A percentile compares a stretch with the other conserved stretches of the same genome.
These are phyloP conservation scores for Spongospora subterranea DNA, from an alignment of 208 protist species.

Conservation along the genomic window DNA sequence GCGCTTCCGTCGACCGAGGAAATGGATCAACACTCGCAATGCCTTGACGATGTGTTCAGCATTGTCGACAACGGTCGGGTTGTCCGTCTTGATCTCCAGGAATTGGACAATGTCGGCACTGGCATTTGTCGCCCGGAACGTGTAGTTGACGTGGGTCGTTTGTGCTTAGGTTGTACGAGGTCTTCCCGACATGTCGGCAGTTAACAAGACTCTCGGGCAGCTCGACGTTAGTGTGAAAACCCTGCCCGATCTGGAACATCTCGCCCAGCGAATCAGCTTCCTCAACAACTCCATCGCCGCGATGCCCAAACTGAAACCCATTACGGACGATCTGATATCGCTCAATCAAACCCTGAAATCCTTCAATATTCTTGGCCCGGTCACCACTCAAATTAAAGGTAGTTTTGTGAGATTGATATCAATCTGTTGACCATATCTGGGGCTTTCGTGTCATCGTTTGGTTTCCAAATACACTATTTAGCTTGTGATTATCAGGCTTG, in stretches of 20 bases:
- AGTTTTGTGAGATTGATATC: background rate
- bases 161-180: background rate
- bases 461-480: too few species aligned
- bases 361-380: background rate
- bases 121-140: background rate
- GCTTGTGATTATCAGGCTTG: background rate
- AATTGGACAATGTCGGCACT: background rate
- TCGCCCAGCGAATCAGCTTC: background rate
- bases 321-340: background rate
- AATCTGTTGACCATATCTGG: too few species aligned
- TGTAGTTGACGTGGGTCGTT: background rate
- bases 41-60: background rate
- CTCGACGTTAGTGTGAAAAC: conserved; percentile 43
- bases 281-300: background rate
- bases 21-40: background rate
- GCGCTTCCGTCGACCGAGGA: background rate
- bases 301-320: background rate
- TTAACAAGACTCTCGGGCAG: conserved; percentile 41
- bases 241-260: background rate
- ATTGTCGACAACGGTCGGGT: background rate
- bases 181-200: background rate
- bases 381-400: conserved; percentile 11
- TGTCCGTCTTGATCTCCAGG: background rate
- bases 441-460: too few species aligned
- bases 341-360: background rate